Conservation (phyloP, 1,139 yeast species). For the Fermentozyma sake region DNA sequence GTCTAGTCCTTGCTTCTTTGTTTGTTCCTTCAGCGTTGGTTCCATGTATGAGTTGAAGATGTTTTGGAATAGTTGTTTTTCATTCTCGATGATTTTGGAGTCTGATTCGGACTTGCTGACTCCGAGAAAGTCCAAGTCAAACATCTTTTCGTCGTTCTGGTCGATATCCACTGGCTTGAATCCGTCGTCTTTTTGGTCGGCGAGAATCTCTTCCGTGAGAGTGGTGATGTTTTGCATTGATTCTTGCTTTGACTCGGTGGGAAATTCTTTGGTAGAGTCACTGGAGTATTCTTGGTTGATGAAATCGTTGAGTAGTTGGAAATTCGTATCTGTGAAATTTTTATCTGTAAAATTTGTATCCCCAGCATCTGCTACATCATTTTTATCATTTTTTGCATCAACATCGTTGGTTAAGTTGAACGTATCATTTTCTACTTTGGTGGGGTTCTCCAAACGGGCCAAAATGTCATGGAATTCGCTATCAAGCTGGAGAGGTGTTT, state of each 20-base stretch:
- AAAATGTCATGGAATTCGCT: slow-evolving; percentile 2
- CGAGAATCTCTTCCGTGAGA: too few species aligned
- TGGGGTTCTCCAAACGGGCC: slow-evolving; percentile 1
- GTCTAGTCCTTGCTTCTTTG: slow-evolving; percentile 6
- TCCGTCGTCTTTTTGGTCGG: neutral
- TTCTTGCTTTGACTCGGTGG: neutral
- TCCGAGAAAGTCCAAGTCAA: slow-evolving; percentile 13
- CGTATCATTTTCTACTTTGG: neutral
- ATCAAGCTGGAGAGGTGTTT: slow-evolving; percentile 1
- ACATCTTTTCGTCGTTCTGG: slow-evolving; percentile 13
- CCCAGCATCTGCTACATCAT: too few species aligned
- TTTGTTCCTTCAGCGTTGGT: slow-evolving; percentile 8
- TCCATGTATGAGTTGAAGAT: slow-evolving; percentile 21
- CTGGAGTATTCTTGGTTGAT: slow-evolving; percentile 8
- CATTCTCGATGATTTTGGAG: slow-evolving; percentile 16
- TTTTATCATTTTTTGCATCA: slow-evolving; percentile 1
- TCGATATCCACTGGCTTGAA: slow-evolving; percentile 11
- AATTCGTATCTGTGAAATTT: too few species aligned
- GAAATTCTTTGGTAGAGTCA: neutral
- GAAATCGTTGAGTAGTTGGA: slow-evolving; percentile 10
- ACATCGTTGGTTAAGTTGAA: slow-evolving; percentile 1
- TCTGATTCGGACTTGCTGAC: slow-evolving; percentile 2
- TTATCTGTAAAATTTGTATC: too few species aligned
- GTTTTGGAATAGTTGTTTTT: slow-evolving; percentile 20
- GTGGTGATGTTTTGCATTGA: neutral